Conservation (phyloP, 2,329 filamentous ascomycete species). For the Colletotrichum orchidophilum region DNA sequence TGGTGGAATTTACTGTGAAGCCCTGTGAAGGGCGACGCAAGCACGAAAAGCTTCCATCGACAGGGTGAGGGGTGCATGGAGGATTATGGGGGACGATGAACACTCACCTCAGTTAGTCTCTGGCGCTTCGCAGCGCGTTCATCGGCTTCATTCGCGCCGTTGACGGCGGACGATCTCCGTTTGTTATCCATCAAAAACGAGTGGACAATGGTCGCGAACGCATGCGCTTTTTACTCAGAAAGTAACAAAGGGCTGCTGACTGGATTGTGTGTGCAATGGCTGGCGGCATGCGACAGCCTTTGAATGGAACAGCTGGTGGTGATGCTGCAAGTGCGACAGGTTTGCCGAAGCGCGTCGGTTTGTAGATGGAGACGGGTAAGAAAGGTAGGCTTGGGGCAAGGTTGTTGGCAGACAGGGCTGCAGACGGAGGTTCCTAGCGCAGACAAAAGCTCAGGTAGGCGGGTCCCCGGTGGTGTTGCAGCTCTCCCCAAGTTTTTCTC, state of each 20-base stretch:
- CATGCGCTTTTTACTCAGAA: constrained; percentile 7
- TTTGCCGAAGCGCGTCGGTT: constrained; percentile 30
- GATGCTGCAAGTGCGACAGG: constrained; percentile 15
- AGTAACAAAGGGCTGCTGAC: not conserved
- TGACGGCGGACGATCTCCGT: constrained; percentile 59
- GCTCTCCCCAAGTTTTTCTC: constrained; percentile 10
- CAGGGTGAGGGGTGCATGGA: constrained; percentile 37
- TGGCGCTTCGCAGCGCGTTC: constrained; percentile 66
- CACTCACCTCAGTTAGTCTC: constrained; percentile 60
- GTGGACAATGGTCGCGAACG: constrained; percentile 10
- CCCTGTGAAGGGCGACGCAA: not conserved
- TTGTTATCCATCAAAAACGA: constrained; percentile 61
- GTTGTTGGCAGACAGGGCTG: constrained; percentile 22
- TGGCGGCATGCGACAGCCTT: not conserved
- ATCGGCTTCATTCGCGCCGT: constrained; percentile 57
- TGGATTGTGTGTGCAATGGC: constrained; percentile 17
- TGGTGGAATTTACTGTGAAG: not conserved
- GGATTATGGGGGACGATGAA: constrained; percentile 25
- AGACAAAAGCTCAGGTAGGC: not conserved
- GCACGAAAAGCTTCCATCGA: not conserved
- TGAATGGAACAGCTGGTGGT: constrained; percentile 15
- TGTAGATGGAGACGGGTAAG: constrained; percentile 19
- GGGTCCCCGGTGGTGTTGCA: not conserved
- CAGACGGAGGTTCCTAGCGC: constrained; percentile 8
- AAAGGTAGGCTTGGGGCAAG: constrained; percentile 1